These are phyloP conservation scores for Talaromyces marneffei DNA, from an alignment of 2,329 filamentous ascomycete genomes.

Conservation along the genomic window DNA sequence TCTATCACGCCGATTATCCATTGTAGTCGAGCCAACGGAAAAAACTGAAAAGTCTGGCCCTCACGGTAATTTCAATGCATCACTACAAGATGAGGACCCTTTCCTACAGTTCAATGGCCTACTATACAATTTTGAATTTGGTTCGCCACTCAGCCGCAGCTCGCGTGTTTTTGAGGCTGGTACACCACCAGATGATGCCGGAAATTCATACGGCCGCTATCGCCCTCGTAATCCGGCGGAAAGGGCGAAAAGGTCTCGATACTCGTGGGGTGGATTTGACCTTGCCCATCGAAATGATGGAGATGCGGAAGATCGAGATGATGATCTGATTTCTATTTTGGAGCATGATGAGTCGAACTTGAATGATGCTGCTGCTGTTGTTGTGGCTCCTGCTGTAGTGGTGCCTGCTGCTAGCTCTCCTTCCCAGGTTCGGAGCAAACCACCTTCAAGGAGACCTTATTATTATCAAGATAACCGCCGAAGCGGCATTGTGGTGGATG, in stretches of 20 bases:
- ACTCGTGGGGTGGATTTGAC: conserved; percentile 4
- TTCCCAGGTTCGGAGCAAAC: not conserved
- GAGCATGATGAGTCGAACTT: conserved; percentile 4
- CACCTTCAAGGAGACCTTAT: not conserved
- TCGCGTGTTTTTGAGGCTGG: not conserved
- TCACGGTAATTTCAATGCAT: not conserved
- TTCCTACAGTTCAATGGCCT: not conserved
- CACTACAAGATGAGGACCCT: not conserved
- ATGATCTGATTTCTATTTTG: conserved; percentile 8
- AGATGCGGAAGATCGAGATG: not conserved
- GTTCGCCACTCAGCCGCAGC: not conserved
- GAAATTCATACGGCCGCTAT: not conserved
- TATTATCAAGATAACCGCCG: not conserved
- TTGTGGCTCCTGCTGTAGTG: not conserved
- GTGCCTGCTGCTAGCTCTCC: not conserved
- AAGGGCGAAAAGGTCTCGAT: not conserved
- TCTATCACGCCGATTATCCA: not conserved
- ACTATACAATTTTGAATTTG: not conserved
- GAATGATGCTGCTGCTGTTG: not conserved
- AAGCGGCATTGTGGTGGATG: not conserved
- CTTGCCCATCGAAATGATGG: not conserved
- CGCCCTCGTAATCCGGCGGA: not conserved
- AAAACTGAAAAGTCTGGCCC: not conserved
- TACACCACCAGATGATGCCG: not conserved
- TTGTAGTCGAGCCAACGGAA: not conserved